phyloP scores from a whole-genome alignment of 768 basidiomycete genomes.

The Strobilomyces dryophilus region DNA sequence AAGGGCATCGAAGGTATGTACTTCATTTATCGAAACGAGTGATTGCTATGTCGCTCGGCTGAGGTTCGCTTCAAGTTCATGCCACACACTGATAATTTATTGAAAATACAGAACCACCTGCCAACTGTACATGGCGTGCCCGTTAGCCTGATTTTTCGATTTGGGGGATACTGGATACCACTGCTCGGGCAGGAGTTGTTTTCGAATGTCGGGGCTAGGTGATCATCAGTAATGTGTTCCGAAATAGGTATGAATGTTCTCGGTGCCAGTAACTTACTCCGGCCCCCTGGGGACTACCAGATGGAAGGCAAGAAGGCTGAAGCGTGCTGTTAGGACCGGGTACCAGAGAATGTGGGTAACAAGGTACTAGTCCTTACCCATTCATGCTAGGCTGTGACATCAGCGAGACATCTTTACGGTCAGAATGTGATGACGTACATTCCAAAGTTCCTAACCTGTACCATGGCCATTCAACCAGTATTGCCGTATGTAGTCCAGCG shows the following conservation, averaged over 20 bases:
- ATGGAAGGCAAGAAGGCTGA: constrained; percentile 51
- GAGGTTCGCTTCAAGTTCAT: background rate
- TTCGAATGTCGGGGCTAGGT: constrained; percentile 44
- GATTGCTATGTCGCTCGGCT: constrained; percentile 28
- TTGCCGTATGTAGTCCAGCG: constrained; percentile 55
- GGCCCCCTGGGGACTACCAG: constrained; percentile 53
- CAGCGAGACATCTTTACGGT: background rate
- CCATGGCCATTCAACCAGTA: constrained; percentile 64
- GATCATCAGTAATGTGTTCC: constrained; percentile 1
- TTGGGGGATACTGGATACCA: constrained; percentile 53
- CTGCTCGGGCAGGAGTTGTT: constrained; percentile 44
- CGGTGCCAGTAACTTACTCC: constrained; percentile 41
- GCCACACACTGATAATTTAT: background rate
- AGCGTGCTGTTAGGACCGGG: constrained; percentile 46
- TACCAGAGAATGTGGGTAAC: background rate
- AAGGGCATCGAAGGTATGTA: constrained; percentile 29
- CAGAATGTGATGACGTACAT: constrained; percentile 36
- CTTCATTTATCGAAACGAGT: constrained; percentile 30
- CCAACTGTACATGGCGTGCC: background rate
- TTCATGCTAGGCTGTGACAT: constrained; percentile 48
- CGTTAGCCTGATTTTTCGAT: constrained; percentile 10
- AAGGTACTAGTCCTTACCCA: constrained; percentile 37
- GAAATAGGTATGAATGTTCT: constrained; percentile 35
- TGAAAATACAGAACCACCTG: background rate
- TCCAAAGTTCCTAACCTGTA: constrained; percentile 62